Percentiles rank a stretch among this genome's conserved stretches.
phyloP scores from a whole-genome alignment of 2,329 filamentous ascomycete genomes.

The Neonectria punicea region DNA sequence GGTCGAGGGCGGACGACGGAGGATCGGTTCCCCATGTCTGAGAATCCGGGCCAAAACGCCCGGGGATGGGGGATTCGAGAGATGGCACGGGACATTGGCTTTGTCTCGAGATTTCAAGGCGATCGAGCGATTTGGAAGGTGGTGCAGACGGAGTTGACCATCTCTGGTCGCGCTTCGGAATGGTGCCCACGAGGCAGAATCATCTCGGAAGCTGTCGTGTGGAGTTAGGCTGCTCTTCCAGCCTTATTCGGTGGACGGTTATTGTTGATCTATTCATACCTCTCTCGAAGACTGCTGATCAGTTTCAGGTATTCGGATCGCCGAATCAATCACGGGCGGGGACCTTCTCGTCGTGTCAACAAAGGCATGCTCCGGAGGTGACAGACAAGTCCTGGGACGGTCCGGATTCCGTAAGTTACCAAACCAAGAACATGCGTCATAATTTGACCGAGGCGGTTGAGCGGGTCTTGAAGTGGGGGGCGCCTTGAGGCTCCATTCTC shows the following conservation, averaged over 20 bases:
- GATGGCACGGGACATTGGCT: neutral
- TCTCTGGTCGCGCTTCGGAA: neutral
- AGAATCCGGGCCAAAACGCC: neutral
- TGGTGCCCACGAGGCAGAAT: neutral
- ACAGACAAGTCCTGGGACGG: neutral
- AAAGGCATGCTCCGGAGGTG: neutral
- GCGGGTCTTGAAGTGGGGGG: conserved; percentile 30
- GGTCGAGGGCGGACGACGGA: neutral
- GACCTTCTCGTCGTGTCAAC: conserved; percentile 6
- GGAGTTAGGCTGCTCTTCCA: neutral
- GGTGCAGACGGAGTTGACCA: neutral
- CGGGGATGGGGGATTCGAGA: neutral
- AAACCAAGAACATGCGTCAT: conserved; percentile 34
- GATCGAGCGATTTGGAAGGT: neutral
- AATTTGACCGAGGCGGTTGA: conserved; percentile 29
- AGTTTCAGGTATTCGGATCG: neutral
- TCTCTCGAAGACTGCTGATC: neutral
- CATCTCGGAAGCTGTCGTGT: neutral
- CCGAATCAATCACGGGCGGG: neutral
- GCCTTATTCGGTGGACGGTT: neutral
- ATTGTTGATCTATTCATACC: neutral
- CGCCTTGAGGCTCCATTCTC: conserved; percentile 24
- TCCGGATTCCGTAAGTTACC: neutral
- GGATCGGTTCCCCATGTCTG: neutral
- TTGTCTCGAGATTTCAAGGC: neutral